Conservation (phyloP, 108 stramenopile genomes). For the Chaetoceros muelleri region DNA sequence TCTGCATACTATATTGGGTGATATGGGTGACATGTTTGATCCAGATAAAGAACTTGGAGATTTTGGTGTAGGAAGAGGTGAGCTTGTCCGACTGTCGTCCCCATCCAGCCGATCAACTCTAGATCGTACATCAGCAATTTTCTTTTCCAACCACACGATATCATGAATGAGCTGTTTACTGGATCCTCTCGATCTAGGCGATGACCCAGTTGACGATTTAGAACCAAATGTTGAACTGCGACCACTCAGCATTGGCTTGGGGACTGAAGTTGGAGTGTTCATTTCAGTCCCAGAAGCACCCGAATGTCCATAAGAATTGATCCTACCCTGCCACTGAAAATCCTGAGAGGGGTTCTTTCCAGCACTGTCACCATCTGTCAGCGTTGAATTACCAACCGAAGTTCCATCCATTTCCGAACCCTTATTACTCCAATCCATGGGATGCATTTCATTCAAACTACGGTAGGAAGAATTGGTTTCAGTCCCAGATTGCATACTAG, state of each 20-base stretch:
- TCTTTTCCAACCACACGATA: constrained; percentile 69
- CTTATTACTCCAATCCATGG: not conserved
- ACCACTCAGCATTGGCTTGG: not conserved
- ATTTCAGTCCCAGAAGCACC: not conserved
- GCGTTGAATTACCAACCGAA: not conserved
- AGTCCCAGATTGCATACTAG: not conserved
- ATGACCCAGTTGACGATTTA: not conserved
- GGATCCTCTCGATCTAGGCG: not conserved
- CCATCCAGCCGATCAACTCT: constrained; percentile 3
- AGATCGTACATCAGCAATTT: constrained; percentile 43
- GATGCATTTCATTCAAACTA: no score
- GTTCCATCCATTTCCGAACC: not conserved
- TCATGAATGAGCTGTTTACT: constrained; percentile 46
- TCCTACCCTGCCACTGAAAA: not conserved
- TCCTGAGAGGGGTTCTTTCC: not conserved
- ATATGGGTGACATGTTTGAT: not conserved
- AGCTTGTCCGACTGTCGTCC: not conserved
- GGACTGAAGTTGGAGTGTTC: not conserved
- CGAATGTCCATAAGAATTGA: no score
- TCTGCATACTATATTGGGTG: constrained; percentile 47
- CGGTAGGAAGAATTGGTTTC: not conserved
- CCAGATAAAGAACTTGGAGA: not conserved
- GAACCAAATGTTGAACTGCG: not conserved
- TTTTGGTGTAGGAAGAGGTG: not conserved
- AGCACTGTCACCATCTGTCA: not conserved